Evolutionary conservation across 2,329 filamentous ascomycete genomes (phyloP), one percentile per base, ranked within the genome.

Genomic region (Aspergillus sp.): DNA sequence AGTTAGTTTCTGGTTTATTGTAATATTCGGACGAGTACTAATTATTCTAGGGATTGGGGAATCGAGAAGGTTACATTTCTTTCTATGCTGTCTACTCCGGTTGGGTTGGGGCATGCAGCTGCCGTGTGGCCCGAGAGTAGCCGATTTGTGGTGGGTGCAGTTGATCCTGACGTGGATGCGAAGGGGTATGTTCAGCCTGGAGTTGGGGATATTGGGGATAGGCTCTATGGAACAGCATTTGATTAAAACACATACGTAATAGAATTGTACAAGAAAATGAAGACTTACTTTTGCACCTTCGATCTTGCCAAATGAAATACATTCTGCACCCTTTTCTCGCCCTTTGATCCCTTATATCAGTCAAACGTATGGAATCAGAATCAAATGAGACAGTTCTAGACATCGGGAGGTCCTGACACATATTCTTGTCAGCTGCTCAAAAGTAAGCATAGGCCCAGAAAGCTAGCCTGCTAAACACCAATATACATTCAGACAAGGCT

Each of bases 181-280:
- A 63, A 64, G 48, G 68, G 70, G 25, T 72, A 69, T 57, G 64
- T 72, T 27, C 56, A 63, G 17, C 70, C 69, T 5, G 70, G 70
- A 2, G 58, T 71, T 21, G 70, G 70, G 2, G 70, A 72, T 64
- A 72, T 71, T 61, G 70, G 70, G 2, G 70, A 72, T 62, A 59
- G 70, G 19, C 57, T 72, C 27, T 72, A 67, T 63, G 70, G 69
- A 8, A 72, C 70, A 15, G 54, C 49, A 6, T 61, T 59, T 19
- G 44, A 62, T 53, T 54, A 57, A n/a, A 41, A 10, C 10, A 5
- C 17, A 49, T 41, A 6, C 8, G 2, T 27, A 13, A 49, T 25
- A 15, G 21, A 30, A 6, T 13, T 15, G 32, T 36, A 36, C 11
- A 5, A 13, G 10, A 13, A 5, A 11, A 4, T 15, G 4, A 30